Base-by-base conservation (phyloP, 139 green algal genomes). In the Haematococcus lacustris region DNA sequence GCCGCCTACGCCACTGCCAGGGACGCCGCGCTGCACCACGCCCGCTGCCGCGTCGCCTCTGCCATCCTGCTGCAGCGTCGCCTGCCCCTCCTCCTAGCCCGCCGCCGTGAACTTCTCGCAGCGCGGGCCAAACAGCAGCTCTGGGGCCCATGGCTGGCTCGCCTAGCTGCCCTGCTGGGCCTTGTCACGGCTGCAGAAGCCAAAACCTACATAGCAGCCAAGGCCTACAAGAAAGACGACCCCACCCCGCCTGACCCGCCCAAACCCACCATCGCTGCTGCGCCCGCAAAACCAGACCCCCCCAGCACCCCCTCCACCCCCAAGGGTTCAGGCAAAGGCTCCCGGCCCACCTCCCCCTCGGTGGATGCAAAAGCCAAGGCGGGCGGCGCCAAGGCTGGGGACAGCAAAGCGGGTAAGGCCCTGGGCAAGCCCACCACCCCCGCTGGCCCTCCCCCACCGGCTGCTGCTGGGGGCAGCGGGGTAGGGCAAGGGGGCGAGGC, bases 11-110 rank as follows among this genome's bases (percentile, higher is more conserved):
- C 41, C 2, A 40, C 38, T n/a, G 66, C 66, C 1, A 23, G 40
- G 7, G 66, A 71, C 3, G 66, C 66, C 25, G 66, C 41, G 39
- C 40, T 71, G 57, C 66, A 50, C 39, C 66, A 75, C 66, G 70
- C 68, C 50, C 64, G 67, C 43, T 59, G 72, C 30, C 76, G 79
- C 28, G 38, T 83, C 23, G 74, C 78, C 6, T 76, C 79, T 17
- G 76, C 68, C 32, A 38, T 66, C 34, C 69, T 90, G 47, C 78
- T 90, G 79, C 83, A 89, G 75, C 68, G 69, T 39, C 74, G 83
- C 17, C 74, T 88, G 65, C 81, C 79, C 13, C 40, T 68, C 26
- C 66, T 91, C 75, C 61, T 88, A 37, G n/a, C 34, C 17, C 60
- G 79, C 4, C 75, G 73, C 51, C 68, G 39, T 0, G 40, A 2